phyloP scores from a whole-genome alignment of 208 protist species.

The Leishmania amazonensis region DNA sequence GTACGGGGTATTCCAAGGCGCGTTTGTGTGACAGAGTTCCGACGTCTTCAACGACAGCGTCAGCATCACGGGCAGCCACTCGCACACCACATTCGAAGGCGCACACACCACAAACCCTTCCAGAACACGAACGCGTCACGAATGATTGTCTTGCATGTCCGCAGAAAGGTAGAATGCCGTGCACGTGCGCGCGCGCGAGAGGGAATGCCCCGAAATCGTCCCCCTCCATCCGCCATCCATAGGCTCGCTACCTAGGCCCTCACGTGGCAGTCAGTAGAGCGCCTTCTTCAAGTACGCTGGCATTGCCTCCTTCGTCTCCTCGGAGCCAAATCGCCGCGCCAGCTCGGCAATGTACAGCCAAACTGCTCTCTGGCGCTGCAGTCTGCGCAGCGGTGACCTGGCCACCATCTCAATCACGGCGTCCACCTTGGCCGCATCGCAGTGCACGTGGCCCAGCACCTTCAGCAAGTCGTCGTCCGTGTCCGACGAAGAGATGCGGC shows the following conservation, averaged over 20 bases:
- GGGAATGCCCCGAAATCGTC: background rate
- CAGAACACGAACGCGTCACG: background rate
- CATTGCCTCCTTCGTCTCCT: conserved; percentile 30
- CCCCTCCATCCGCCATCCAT: background rate
- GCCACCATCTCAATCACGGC: conserved; percentile 36
- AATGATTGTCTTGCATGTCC: background rate
- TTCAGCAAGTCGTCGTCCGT: conserved; percentile 53
- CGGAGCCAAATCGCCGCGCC: conserved; percentile 47
- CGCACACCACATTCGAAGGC: background rate
- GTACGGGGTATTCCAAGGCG: background rate
- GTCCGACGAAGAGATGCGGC: conserved; percentile 26
- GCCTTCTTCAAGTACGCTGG: conserved; percentile 28
- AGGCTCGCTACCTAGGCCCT: background rate
- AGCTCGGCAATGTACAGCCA: conserved; percentile 52
- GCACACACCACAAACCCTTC: background rate
- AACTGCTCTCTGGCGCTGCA: conserved; percentile 38
- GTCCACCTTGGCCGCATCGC: conserved; percentile 53
- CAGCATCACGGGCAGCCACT: background rate
- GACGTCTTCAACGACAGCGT: background rate
- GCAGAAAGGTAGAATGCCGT: background rate
- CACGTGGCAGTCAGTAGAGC: conserved; percentile 30
- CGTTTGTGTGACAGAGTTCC: background rate
- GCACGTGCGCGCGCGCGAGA: background rate
- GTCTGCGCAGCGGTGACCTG: conserved; percentile 37
- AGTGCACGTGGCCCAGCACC: conserved; percentile 60